Percentiles rank a stretch among this genome's conserved stretches.
Conservation (phyloP, 2,329 filamentous ascomycete genomes). For the Trichoderma koningiopsis region DNA sequence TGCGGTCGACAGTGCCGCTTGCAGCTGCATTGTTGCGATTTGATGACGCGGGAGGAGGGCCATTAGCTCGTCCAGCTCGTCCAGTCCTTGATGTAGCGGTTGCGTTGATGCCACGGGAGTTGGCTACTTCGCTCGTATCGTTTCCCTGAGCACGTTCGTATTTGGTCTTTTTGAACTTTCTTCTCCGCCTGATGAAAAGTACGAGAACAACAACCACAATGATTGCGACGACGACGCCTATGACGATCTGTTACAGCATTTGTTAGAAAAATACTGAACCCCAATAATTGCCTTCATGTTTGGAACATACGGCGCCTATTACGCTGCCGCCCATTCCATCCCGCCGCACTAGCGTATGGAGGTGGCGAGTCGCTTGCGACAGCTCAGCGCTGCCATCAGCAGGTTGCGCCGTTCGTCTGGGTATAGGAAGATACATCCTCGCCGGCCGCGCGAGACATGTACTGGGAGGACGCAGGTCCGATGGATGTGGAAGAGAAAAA, state of each 20-base stretch:
- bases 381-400: conserved; percentile 14
- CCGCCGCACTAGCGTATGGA: conserved; percentile 17
- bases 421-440: conserved; percentile 22
- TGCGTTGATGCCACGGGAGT: conserved; percentile 34
- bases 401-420: conserved; percentile 22
- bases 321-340: conserved; percentile 5
- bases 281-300: not conserved
- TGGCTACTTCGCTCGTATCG: conserved; percentile 31
- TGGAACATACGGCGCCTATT: conserved; percentile 27
- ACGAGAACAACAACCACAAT: not conserved
- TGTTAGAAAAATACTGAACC: not conserved
- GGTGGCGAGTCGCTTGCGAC: conserved; percentile 23
- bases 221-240: conserved; percentile 1
- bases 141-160: conserved; percentile 40
- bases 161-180: conserved; percentile 26
- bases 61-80: conserved; percentile 8
- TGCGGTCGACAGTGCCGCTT: conserved; percentile 65
- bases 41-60: conserved; percentile 1
- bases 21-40: conserved; percentile 32
- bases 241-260: conserved; percentile 2
- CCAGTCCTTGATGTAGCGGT: conserved; percentile 24
- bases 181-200: conserved; percentile 27
- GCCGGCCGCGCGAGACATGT: conserved; percentile 22
- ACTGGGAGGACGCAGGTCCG: conserved; percentile 13
- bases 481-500: not conserved